Base-by-base conservation (phyloP, 2,329 filamentous ascomycete species). In the Fusarium sp. region DNA sequence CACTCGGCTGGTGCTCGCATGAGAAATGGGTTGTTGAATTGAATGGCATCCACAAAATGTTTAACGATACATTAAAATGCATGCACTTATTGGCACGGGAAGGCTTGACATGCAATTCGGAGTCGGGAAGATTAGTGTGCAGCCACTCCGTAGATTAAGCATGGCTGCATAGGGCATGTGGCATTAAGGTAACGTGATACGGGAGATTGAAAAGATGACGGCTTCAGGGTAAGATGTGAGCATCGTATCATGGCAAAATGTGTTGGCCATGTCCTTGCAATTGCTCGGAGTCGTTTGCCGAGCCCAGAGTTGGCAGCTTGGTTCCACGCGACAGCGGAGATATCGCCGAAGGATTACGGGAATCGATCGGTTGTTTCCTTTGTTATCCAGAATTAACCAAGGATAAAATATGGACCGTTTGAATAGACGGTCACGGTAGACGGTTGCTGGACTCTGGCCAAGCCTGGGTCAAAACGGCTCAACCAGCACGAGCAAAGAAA, bases 341-440 rank as follows among this genome's bases (percentile, higher is more conserved):
- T 31, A 43, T 38, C 39, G 46, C 28, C 28, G n/a, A 47, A 50
- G 47, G 44, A 64, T 45, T 24, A 47, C 44, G 61, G 59, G 19
- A 64, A 58, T 47, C 60, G 53, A 65, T 59, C 53, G 62, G 43
- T 21, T 47, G 40, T 46, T 19, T 33, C 57, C n/a, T 56, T 51
- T 31, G 31, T 43, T 43, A 42, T 34, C 36, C 31, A 57, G 54
- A 51, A 24, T 28, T 26, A 63, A 52, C 7, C 60, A 52, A 57
- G 45, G 51, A 64, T 65, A 42, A 65, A 59, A 33, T 45, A 44
- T 65, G 45, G 60, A 46, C 15, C 59, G 34, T 52, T n/a, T 19
- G 21, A 8, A 6, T 19, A 38, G 34, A 24, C 24, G 24, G 24
- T 24, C 5, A 24, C 24, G 24, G 24, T 24, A 24, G 46, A 17